Conservation (phyloP, 176 grass and related monocot species). For the Hyparrhenia diplandra region DNA sequence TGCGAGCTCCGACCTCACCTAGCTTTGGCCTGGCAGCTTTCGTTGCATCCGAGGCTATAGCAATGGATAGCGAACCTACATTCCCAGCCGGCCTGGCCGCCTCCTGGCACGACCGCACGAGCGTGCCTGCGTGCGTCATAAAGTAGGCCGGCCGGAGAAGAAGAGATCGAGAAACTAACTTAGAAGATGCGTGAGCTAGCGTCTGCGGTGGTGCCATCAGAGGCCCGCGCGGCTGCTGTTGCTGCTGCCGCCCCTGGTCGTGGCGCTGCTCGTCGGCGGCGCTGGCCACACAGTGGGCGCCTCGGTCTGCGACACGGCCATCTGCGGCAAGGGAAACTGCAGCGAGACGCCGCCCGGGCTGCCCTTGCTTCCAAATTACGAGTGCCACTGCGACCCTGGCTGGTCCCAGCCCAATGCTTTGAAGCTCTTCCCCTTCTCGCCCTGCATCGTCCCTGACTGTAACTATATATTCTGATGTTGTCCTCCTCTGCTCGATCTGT, state of each 20-base stretch:
- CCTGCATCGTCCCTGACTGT: constrained; percentile 29
- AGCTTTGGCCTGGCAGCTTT: not conserved
- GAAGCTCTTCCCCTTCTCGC: rapidly evolving
- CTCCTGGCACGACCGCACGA: too few species aligned
- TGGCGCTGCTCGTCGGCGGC: not conserved
- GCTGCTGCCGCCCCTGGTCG: too few species aligned
- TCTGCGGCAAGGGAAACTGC: constrained; percentile 29
- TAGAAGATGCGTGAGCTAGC: not conserved
- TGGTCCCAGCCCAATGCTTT: constrained; percentile 2
- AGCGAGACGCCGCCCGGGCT: not conserved
- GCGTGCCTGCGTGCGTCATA: too few species aligned
- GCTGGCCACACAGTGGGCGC: not conserved
- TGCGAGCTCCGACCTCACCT: not conserved
- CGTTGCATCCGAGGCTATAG: not conserved
- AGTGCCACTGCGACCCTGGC: constrained; percentile 28
- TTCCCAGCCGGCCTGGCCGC: not conserved
- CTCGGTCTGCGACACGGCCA: not conserved
- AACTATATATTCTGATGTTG: too few species aligned
- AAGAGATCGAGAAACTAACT: too few species aligned
- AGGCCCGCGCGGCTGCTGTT: not conserved
- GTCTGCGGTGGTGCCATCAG: not conserved
- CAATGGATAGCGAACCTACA: not conserved
- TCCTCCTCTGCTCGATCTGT: too few species aligned
- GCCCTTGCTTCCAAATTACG: not conserved
- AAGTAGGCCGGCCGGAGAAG: too few species aligned